A percentile compares a stretch with the other conserved stretches of the same genome.
Conservation (phyloP, 371 early-diverging fungal genomes). For the Lichtheimia ornata region DNA sequence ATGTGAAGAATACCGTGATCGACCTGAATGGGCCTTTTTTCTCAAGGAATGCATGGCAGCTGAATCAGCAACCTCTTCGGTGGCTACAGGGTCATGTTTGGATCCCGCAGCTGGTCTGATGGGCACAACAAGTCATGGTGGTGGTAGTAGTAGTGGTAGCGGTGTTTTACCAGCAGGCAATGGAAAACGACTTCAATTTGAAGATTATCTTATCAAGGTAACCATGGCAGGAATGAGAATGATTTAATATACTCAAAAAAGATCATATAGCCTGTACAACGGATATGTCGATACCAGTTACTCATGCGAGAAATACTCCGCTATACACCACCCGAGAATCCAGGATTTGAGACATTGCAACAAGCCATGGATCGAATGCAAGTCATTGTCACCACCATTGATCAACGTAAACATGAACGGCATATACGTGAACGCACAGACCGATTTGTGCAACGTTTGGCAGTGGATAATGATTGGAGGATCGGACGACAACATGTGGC, state of each 20-base stretch:
- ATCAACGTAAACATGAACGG: constrained; percentile 28
- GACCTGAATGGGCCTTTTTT: constrained; percentile 45
- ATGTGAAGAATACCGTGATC: constrained; percentile 36
- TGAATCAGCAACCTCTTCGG: constrained; percentile 9
- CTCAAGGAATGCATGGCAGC: constrained; percentile 28
- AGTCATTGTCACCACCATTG: constrained; percentile 36
- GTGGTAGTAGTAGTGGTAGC: no score
- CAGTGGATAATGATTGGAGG: constrained; percentile 33
- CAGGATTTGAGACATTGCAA: constrained; percentile 28
- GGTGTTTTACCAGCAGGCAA: neutral
- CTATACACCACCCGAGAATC: constrained; percentile 29
- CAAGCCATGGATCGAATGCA: constrained; percentile 33
- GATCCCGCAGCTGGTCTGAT: constrained; percentile 3
- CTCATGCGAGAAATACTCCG: constrained; percentile 43
- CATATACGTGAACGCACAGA: constrained; percentile 40
- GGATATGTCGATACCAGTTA: constrained; percentile 51
- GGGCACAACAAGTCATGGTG: no score
- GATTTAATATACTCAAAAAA: neutral
- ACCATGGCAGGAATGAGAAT: neutral
- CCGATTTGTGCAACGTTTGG: constrained; percentile 39
- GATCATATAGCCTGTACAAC: constrained; percentile 43
- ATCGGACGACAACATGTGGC: constrained; percentile 29
- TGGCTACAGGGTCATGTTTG: neutral
- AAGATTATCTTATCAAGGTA: constrained; percentile 53
- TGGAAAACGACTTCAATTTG: constrained; percentile 37